Base-by-base conservation (phyloP, 257 asterid species). In the Buddleja alternifolia region DNA sequence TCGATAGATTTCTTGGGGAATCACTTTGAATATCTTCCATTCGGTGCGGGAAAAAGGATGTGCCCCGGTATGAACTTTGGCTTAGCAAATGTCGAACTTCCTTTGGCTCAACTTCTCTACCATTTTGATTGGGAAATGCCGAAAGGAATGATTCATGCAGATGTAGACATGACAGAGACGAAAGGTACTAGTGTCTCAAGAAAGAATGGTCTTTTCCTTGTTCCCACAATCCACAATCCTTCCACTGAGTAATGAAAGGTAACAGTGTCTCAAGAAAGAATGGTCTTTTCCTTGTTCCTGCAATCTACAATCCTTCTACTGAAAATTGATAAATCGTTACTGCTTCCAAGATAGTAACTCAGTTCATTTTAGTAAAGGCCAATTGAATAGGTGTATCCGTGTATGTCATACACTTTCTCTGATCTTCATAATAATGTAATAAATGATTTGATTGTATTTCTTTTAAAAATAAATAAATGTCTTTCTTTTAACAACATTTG, bases 111-210 rank as follows among this genome's bases (percentile, higher is more conserved):
- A 1, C 44, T 77, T 4, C 63, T 77, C 20, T 71, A 77, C 16
- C 56, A 77, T 40, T 81, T 81, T 8, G 57, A 78, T 3, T 81
- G 86, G 83, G 37, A 58, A 41, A 66, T 77, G 53, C 63, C 79
- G 0, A 10, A 29, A 0, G 80, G 68, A 10, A 23, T 66, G 48
- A 54, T 12, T 6, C 51, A 55, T 1, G 16, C 72, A 1, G 75
- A 72, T 1, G 4, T 77, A 17, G 79, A 77, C 51, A 73, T 69
- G 82, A 14, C 42, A 10, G 77, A 71, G 34, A 8, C 12, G 0
- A 9, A 36, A 3, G 78, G 78, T 4, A 9, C 24, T 24, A 4
- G 66, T 15, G 42, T 24, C 20, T 17, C 39, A 14, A 67, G 74
- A 40, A 73, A 60, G 47, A 48, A 50, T n/a, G 29, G 7, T 5